A percentile compares a stretch with the other conserved stretches of the same genome.
These are phyloP conservation scores for Effrenium voratum DNA, from an alignment of 73 alveolate species.

Conservation along the genomic window DNA sequence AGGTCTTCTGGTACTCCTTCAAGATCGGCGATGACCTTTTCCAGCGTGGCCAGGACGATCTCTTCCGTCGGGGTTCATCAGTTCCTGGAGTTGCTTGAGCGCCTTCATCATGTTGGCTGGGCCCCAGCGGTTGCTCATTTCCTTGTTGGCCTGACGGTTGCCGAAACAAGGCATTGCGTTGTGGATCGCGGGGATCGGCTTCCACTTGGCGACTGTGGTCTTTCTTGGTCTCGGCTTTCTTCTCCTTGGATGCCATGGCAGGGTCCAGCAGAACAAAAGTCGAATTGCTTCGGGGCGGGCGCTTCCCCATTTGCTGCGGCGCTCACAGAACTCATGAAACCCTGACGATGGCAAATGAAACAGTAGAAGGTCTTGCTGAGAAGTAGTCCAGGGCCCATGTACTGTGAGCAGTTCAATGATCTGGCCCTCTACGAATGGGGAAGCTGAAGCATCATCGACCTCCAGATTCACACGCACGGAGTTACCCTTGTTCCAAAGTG, in stretches of 20 bases:
- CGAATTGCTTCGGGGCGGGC: not conserved
- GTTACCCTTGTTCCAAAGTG: too few relatives aligned
- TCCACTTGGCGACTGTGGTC: not conserved
- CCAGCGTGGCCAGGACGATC: not conserved
- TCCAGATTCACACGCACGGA: too few relatives aligned
- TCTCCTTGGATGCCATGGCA: constrained; percentile 39
- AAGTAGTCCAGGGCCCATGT: too few relatives aligned
- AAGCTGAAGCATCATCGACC: too few relatives aligned
- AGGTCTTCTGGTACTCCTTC: not conserved
- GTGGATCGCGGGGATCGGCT: constrained; percentile 11
- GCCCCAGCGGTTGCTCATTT: not conserved
- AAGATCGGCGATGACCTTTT: constrained; percentile 21
- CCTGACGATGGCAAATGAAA: too few relatives aligned
- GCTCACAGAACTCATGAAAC: too few relatives aligned
- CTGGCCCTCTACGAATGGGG: too few relatives aligned
- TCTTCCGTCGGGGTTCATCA: not conserved
- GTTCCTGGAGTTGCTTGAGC: not conserved
- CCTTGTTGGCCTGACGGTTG: not conserved
- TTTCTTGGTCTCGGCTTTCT: not conserved
- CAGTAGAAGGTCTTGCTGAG: too few relatives aligned
- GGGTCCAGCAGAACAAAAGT: not conserved
- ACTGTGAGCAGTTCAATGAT: too few relatives aligned
- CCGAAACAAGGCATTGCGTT: constrained; percentile 15
- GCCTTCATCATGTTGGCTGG: not conserved
- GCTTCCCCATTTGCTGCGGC: too few relatives aligned